phyloP scores from a whole-genome alignment of 805 yeast species.

The Candida nemodendra region DNA sequence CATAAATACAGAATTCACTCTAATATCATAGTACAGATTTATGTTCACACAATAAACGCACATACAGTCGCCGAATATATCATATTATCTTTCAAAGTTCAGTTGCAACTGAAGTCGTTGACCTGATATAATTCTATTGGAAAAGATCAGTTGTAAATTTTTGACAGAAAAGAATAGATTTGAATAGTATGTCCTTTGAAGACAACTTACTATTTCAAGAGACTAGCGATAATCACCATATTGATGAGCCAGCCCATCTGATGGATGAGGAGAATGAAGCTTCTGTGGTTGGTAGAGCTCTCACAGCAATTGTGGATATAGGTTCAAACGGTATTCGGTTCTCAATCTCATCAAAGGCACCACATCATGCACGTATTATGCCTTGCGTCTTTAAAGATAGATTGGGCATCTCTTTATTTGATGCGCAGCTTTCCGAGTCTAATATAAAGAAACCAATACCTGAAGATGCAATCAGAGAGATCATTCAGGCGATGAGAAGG shows the following conservation, averaged over 20 bases:
- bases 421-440: slow-evolving; percentile 47
- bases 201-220: slow-evolving; percentile 27
- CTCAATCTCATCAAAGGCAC: slow-evolving; percentile 65
- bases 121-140: too few relatives aligned
- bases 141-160: too few relatives aligned
- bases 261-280: slow-evolving; percentile 42
- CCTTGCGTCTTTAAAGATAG: slow-evolving; percentile 78
- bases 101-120: too few relatives aligned
- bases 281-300: slow-evolving; percentile 54
- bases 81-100: too few relatives aligned
- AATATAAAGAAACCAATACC: slow-evolving; percentile 51
- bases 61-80: too few relatives aligned
- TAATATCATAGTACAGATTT: too few relatives aligned
- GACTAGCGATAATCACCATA: slow-evolving; percentile 30
- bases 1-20: too few relatives aligned
- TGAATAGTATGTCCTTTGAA: slow-evolving; percentile 35
- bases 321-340: slow-evolving; percentile 77
- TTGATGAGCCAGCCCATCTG: slow-evolving; percentile 23
- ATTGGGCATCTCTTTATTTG: slow-evolving; percentile 66
- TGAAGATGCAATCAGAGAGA: slow-evolving; percentile 53
- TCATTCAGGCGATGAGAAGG: slow-evolving; percentile 61
- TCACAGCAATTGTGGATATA: slow-evolving; percentile 69
- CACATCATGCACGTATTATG: slow-evolving; percentile 70
- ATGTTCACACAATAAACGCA: too few relatives aligned
- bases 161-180: too few relatives aligned